These are phyloP conservation scores for Leccinellum luteum DNA, from an alignment of 768 basidiomycete species.

Conservation along the genomic window DNA sequence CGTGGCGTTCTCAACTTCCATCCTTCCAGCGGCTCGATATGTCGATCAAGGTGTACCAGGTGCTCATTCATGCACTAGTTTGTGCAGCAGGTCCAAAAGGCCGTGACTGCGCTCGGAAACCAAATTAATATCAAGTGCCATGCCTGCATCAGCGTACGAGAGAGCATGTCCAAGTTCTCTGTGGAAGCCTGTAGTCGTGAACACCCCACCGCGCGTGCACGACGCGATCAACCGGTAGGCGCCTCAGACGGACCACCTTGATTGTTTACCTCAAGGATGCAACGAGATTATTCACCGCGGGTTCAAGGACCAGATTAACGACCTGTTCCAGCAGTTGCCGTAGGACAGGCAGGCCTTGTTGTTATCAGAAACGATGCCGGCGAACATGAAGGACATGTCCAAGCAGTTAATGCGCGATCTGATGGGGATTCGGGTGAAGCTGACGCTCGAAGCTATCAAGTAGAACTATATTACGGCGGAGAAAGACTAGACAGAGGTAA, in stretches of 20 bases:
- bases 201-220: slow-evolving; percentile 92
- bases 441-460: slow-evolving; percentile 99
- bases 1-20: slow-evolving; percentile 98
- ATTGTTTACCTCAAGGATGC: slow-evolving; percentile 96
- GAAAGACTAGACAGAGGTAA: slow-evolving; percentile 98
- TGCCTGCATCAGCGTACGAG: slow-evolving; percentile 95
- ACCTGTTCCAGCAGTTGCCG: slow-evolving; percentile 96
- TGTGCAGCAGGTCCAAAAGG: slow-evolving; percentile 96
- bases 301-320: slow-evolving; percentile 99
- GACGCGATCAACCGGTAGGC: slow-evolving; percentile 97
- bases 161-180: slow-evolving; percentile 96
- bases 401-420: slow-evolving; percentile 99
- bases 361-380: slow-evolving; percentile 95
- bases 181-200: slow-evolving; percentile 92
- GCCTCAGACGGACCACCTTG: slow-evolving; percentile 79
- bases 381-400: slow-evolving; percentile 95
- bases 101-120: slow-evolving; percentile 91
- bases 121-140: slow-evolving; percentile 92
- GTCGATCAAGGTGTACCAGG: slow-evolving; percentile 86
- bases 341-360: slow-evolving; percentile 96
- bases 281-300: slow-evolving; percentile 96
- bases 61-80: slow-evolving; percentile 97
- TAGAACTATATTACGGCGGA: slow-evolving; percentile 99
- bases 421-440: slow-evolving; percentile 94
- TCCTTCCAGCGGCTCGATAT: slow-evolving; percentile 85